Percentiles rank a stretch among this genome's conserved stretches.
These are phyloP conservation scores for Talaromyces sp. DNA, from an alignment of 2,329 filamentous ascomycete species.

Conservation along the genomic window DNA sequence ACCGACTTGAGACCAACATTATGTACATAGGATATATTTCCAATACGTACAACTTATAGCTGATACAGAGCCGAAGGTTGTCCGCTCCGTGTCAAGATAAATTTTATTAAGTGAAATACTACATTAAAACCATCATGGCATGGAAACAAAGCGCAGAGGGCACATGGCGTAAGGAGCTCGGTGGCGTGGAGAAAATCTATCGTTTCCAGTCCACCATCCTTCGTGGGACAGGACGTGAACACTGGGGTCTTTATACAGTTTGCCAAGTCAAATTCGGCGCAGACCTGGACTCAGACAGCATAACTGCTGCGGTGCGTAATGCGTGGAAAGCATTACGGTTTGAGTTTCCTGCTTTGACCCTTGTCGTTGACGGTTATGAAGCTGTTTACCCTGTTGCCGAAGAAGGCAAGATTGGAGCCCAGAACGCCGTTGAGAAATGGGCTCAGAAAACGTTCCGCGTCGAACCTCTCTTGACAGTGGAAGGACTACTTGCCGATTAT, in stretches of 20 bases:
- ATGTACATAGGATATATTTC: neutral
- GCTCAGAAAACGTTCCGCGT: slow-evolving; percentile 13
- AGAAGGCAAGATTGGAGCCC: neutral
- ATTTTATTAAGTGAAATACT: neutral
- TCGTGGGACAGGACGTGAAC: slow-evolving; percentile 6
- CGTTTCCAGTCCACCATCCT: slow-evolving; percentile 8
- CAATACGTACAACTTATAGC: neutral
- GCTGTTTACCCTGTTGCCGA: slow-evolving; percentile 8
- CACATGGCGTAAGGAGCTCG: slow-evolving; percentile 24
- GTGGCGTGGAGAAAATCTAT: slow-evolving; percentile 14
- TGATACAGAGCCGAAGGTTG: neutral
- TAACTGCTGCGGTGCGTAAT: slow-evolving; percentile 7
- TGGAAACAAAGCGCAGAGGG: neutral
- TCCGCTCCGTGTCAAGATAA: neutral
- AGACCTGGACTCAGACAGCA: neutral
- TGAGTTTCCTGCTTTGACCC: slow-evolving; percentile 13
- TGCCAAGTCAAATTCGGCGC: slow-evolving; percentile 6
- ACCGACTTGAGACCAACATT: neutral
- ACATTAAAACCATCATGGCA: neutral
- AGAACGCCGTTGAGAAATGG: slow-evolving; percentile 6
- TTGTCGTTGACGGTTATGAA: slow-evolving; percentile 11
- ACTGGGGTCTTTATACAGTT: slow-evolving; percentile 14
- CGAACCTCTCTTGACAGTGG: slow-evolving; percentile 4
- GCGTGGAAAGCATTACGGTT: slow-evolving; percentile 16
- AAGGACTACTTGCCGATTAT: slow-evolving; percentile 10